phyloP scores from a whole-genome alignment of 768 basidiomycete species.

The Tylopilus vinaceipallidus region DNA sequence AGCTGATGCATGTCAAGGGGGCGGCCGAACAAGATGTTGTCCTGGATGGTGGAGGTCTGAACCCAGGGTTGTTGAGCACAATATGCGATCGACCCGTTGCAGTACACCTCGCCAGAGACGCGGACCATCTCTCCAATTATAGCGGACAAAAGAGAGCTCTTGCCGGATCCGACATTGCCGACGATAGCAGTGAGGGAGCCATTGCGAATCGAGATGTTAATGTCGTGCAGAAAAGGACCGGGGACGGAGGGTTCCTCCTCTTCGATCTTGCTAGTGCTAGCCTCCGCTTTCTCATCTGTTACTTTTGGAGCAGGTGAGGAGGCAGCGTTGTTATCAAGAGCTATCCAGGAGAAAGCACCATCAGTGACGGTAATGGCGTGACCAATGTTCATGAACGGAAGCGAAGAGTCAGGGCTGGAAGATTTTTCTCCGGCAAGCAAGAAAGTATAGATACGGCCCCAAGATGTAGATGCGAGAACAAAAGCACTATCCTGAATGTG shows the following conservation, averaged over 20 bases:
- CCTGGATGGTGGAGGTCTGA: slow-evolving; percentile 31
- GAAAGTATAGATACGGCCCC: slow-evolving; percentile 29
- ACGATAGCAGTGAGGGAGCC: slow-evolving; percentile 29
- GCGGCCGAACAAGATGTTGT: slow-evolving; percentile 32
- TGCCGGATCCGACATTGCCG: slow-evolving; percentile 28
- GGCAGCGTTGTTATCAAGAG: slow-evolving; percentile 2
- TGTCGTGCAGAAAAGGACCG: slow-evolving; percentile 18
- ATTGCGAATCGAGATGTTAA: slow-evolving; percentile 19
- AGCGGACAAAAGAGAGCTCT: slow-evolving; percentile 30
- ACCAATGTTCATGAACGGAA: slow-evolving; percentile 8
- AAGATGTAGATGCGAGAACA: slow-evolving; percentile 26
- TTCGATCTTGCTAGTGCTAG: slow-evolving; percentile 8
- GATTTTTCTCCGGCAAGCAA: slow-evolving; percentile 27
- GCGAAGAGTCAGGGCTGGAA: background rate
- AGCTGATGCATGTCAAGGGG: slow-evolving; percentile 26
- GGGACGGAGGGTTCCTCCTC: slow-evolving; percentile 7
- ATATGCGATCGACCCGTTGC: slow-evolving; percentile 29
- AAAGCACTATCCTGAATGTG: slow-evolving; percentile 16
- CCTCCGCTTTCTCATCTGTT: slow-evolving; percentile 5
- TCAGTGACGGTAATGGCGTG: slow-evolving; percentile 20
- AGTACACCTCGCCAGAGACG: slow-evolving; percentile 23
- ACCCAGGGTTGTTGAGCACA: slow-evolving; percentile 35
- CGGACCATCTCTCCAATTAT: slow-evolving; percentile 30
- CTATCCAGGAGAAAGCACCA: slow-evolving; percentile 27
- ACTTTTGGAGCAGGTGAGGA: background rate